These are phyloP conservation scores for Mucor irregularis DNA, from an alignment of 371 early-diverging fungal genomes.

Conservation along the genomic window DNA sequence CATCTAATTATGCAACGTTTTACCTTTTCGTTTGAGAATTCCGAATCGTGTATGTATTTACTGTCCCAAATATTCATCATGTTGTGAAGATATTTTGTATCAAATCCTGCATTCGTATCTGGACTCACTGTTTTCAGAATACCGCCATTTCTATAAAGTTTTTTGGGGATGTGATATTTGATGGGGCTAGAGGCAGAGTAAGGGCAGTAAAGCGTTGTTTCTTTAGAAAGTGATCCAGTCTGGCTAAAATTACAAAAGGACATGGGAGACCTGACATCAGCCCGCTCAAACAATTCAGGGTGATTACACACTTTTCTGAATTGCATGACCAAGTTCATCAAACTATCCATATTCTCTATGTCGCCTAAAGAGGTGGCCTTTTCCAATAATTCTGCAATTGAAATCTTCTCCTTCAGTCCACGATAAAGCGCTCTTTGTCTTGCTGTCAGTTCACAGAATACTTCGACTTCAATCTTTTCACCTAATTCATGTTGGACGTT, in stretches of 20 bases:
- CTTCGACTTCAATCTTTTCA: conserved; percentile 88
- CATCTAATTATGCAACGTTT: not conserved
- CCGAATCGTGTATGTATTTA: conserved; percentile 53
- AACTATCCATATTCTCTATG: conserved; percentile 68
- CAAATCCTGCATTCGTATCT: conserved; percentile 51
- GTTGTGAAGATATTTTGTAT: conserved; percentile 52
- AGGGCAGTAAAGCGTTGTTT: conserved; percentile 55
- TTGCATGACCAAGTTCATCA: conserved; percentile 98
- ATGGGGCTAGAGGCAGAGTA: conserved; percentile 69
- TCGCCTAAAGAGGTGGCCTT: conserved; percentile 68
- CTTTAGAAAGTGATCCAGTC: conserved; percentile 67
- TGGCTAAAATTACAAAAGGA: conserved; percentile 62
- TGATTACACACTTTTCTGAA: conserved; percentile 98
- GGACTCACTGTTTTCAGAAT: conserved; percentile 46
- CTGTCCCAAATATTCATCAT: conserved; percentile 62
- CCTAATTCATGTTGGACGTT: conserved; percentile 97
- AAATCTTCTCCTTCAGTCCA: conserved; percentile 80
- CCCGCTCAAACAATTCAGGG: conserved; percentile 97
- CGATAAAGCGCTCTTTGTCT: conserved; percentile 82
- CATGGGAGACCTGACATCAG: conserved; percentile 78
- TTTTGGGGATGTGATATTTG: conserved; percentile 65
- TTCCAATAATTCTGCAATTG: conserved; percentile 79
- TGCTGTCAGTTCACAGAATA: conserved; percentile 84
- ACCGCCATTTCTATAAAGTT: conserved; percentile 69
- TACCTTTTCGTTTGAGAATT: conserved; percentile 35